Evolutionary conservation across 352 stramenopile species (phyloP), one percentile per base, ranked within the genome.

Genomic region (Phytopythium mirpurense): DNA sequence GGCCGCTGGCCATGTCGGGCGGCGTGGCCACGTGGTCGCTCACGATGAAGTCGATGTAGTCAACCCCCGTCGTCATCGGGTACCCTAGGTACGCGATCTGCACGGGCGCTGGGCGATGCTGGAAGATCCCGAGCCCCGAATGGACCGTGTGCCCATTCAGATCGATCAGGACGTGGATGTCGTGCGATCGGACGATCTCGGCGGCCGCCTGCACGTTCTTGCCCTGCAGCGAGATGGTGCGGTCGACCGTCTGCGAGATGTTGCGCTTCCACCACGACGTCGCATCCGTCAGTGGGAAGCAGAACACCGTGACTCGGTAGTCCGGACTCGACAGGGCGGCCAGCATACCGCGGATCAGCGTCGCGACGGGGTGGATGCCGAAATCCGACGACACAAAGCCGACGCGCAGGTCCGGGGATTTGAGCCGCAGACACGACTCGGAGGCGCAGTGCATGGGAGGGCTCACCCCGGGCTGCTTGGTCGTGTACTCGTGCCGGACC

Each of bases 381-480:
- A 94, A 92, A 51, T 95, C 86, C 1, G 83, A 88, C 26, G 80
- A 90, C 15, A 92, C 64, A 40, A 93, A 93, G 5, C 83, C 83
- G 24, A 89, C 49, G 1, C 75, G 73, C 3, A 88, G 49, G 23
- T 67, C 56, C 1, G 61, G 47, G 0, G 72, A 67, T 35, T 55
- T 56, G 3, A 88, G 34, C 9, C 24, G 57, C 35, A 64, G 38
- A n/a, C 60, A 45, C n/a, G 37, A 50, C 8, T 51, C 51, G 23
- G 55, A 43, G 11, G 59, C 34, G 23, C 53, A 56, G 32, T 62
- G 57, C 41, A 78, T 47, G 21, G 47, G 42, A 37, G 60, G 37
- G 21, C 49, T 51, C 3, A 43, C 21, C 15, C 40, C 19, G 16
- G 50, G 42, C 18, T 31, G 34, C 18, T 57, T 19, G 15, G 54